Percentiles rank a stretch among this genome's conserved stretches.
Evolutionary conservation across 2,329 filamentous ascomycete species (phyloP).

Genomic region (Ilyonectria mors-panacis): DNA sequence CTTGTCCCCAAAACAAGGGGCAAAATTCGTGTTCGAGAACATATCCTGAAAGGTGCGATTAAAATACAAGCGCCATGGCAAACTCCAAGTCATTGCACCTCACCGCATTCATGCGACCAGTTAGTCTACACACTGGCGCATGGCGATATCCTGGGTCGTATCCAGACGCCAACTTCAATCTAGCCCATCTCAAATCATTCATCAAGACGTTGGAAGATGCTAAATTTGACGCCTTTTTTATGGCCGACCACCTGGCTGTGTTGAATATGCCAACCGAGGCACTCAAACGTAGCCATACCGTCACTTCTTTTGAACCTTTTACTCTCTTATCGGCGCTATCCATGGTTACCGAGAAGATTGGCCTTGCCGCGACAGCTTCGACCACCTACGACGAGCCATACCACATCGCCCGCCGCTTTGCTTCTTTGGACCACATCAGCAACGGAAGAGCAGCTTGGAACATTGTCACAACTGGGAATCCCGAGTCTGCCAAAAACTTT

Average conservation of each 20-base stretch:
- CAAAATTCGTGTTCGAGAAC: background rate
- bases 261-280: constrained; percentile 71
- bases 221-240: constrained; percentile 71
- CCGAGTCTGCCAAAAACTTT: constrained; percentile 68
- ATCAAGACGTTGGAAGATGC: constrained; percentile 67
- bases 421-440: constrained; percentile 67
- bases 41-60: background rate
- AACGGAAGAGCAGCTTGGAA: constrained; percentile 68
- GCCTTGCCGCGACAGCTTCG: constrained; percentile 67
- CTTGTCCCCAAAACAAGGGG: background rate
- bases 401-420: constrained; percentile 67
- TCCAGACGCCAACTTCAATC: constrained; percentile 71
- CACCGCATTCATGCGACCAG: constrained; percentile 72
- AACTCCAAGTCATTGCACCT: constrained; percentile 62
- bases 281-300: constrained; percentile 70
- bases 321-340: constrained; percentile 66
- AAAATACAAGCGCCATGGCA: constrained; percentile 27
- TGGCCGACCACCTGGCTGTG: constrained; percentile 69
- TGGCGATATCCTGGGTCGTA: constrained; percentile 70
- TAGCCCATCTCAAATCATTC: constrained; percentile 66
- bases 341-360: constrained; percentile 63
- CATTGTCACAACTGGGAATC: constrained; percentile 68
- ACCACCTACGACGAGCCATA: constrained; percentile 70
- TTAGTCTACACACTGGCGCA: constrained; percentile 69
- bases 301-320: constrained; percentile 71